A percentile compares a stretch with the other conserved stretches of the same genome.
phyloP scores from a whole-genome alignment of 306 rosid genomes.

The Lablab purpureus region DNA sequence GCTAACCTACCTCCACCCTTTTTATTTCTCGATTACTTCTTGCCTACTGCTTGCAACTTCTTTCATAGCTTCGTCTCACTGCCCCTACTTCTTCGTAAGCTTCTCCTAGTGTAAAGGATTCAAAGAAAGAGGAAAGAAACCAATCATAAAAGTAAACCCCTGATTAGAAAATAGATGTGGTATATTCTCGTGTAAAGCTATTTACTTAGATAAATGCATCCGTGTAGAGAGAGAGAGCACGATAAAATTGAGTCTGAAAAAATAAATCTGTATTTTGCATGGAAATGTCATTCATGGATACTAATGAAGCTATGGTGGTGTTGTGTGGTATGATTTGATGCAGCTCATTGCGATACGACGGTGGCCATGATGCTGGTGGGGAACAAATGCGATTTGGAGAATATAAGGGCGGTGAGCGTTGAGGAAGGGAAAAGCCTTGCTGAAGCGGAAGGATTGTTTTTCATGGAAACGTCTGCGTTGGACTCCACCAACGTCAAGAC shows the following conservation, averaged over 20 bases:
- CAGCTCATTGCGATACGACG: constrained; percentile 95
- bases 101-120: neutral
- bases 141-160: too few species aligned
- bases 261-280: neutral
- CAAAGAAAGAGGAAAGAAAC: neutral
- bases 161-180: neutral
- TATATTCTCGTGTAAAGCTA: neutral
- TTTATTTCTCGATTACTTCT: too few species aligned
- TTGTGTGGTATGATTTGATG: constrained; percentile 20
- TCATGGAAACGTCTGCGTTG: constrained; percentile 96
- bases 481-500: constrained; percentile 85
- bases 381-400: constrained; percentile 86
- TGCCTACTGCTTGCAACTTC: too few species aligned
- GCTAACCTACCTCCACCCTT: neutral
- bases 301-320: too few species aligned
- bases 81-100: neutral
- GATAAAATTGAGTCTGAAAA: too few species aligned
- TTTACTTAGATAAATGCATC: too few species aligned
- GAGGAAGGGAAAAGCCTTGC: constrained; percentile 94
- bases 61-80: neutral
- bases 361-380: constrained; percentile 95
- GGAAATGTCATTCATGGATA: neutral
- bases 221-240: too few species aligned
- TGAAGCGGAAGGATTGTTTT: constrained; percentile 89
- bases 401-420: constrained; percentile 76